A percentile compares a stretch with the other conserved stretches of the same genome.
Evolutionary conservation across 2,329 filamentous ascomycete genomes (phyloP).

Genomic region (Xylaria sp.): DNA sequence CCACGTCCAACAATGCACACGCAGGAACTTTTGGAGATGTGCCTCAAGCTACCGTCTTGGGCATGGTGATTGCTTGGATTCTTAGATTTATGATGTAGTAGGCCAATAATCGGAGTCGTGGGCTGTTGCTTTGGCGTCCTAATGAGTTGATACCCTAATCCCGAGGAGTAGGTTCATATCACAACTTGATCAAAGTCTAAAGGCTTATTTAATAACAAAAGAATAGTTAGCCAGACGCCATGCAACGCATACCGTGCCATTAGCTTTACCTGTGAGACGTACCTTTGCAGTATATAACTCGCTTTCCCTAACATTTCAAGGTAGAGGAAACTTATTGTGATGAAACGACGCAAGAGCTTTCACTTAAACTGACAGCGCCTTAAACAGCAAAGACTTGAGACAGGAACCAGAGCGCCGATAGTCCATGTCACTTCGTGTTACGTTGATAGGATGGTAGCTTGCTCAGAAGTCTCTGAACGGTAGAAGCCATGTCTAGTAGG

Average conservation of each 20-base stretch:
- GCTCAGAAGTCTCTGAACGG: not conserved
- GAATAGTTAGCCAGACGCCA: slow-evolving; percentile 6
- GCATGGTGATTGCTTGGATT: slow-evolving; percentile 1
- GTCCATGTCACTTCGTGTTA: not conserved
- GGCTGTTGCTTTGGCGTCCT: not conserved
- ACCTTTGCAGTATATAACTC: slow-evolving; percentile 12
- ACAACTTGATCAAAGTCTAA: slow-evolving; percentile 2
- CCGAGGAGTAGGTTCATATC: not conserved
- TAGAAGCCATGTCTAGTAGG: not conserved
- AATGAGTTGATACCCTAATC: slow-evolving; percentile 24
- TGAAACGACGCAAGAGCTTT: not conserved
- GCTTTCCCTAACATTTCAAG: not conserved
- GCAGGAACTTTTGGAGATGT: not conserved
- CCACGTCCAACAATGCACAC: slow-evolving; percentile 17
- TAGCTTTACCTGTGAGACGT: slow-evolving; percentile 1
- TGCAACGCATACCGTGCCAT: not conserved
- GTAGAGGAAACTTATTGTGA: not conserved
- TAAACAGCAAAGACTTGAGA: slow-evolving; percentile 6
- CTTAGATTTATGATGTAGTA: slow-evolving; percentile 19
- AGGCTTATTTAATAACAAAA: slow-evolving; percentile 28
- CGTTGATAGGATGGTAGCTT: not conserved
- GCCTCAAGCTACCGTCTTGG: not conserved
- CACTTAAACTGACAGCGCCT: not conserved
- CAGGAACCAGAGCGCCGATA: not conserved
- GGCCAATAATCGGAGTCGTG: not conserved